Evolutionary conservation across 2,329 filamentous ascomycete species (phyloP).

Genomic region (Stagonosporopsis cucurbitacearum): DNA sequence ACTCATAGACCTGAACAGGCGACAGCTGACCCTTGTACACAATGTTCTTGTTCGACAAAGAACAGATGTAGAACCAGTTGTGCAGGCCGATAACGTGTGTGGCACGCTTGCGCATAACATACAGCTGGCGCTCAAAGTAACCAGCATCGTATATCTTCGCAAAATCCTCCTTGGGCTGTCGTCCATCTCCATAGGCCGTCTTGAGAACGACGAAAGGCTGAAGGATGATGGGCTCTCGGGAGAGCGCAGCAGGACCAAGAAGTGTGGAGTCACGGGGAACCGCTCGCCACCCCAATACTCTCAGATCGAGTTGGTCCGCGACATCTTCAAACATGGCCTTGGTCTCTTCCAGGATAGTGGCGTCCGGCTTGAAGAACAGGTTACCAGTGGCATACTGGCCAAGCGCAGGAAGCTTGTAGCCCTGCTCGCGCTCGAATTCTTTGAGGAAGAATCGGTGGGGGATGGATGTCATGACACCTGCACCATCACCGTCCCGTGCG

Average conservation of each 20-base stretch:
- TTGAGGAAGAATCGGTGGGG: constrained; percentile 98
- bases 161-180: constrained; percentile 79
- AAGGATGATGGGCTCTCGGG: constrained; percentile 91
- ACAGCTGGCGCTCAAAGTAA: constrained; percentile 90
- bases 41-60: constrained; percentile 96
- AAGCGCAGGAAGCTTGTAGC: constrained; percentile 81
- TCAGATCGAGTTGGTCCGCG: constrained; percentile 83
- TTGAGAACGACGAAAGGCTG: constrained; percentile 93
- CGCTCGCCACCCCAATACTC: constrained; percentile 94
- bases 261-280: constrained; percentile 92
- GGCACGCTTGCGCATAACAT: constrained; percentile 90
- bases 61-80: constrained; percentile 99
- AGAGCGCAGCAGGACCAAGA: constrained; percentile 89
- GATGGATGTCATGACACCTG: constrained; percentile 99
- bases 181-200: constrained; percentile 82
- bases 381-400: constrained; percentile 98
- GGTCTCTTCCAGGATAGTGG: constrained; percentile 86
- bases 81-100: constrained; percentile 93
- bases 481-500: constrained; percentile 95
- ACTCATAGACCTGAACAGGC: constrained; percentile 94
- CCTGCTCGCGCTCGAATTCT: constrained; percentile 92
- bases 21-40: constrained; percentile 98
- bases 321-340: constrained; percentile 93
- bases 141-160: constrained; percentile 81
- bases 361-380: constrained; percentile 97